Evolutionary conservation across 352 stramenopile genomes (phyloP).

Genomic region (Elongisporangium undulatum): DNA sequence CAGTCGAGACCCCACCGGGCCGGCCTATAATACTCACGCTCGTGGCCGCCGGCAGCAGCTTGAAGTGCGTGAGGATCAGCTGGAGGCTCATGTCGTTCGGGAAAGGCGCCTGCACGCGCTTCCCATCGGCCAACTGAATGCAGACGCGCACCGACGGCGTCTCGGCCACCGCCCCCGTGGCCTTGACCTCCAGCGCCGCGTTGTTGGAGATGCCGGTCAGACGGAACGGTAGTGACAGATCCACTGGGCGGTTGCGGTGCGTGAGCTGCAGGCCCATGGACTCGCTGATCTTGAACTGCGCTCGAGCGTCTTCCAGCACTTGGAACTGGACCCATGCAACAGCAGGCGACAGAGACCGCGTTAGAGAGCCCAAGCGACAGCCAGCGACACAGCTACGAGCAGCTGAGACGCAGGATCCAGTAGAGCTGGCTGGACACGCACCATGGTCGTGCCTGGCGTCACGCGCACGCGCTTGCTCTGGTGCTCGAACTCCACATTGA

Average conservation of each 20-base stretch:
- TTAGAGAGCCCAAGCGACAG: not conserved
- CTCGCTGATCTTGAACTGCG: constrained; percentile 45
- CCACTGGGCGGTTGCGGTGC: constrained; percentile 58
- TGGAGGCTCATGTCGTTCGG: constrained; percentile 46
- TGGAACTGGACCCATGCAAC: constrained; percentile 44
- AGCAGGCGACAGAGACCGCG: not conserved
- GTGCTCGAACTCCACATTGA: constrained; percentile 70
- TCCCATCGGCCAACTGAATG: constrained; percentile 70
- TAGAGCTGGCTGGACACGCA: constrained; percentile 11
- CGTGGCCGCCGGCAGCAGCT: constrained; percentile 38
- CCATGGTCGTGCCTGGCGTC: constrained; percentile 72
- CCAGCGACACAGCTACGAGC: not conserved
- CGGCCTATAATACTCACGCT: constrained; percentile 17
- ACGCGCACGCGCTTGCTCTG: constrained; percentile 74
- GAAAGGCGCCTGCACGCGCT: constrained; percentile 69
- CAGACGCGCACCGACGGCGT: constrained; percentile 73
- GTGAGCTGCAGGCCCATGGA: constrained; percentile 49
- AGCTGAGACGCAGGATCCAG: not conserved
- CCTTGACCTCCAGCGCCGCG: constrained; percentile 60
- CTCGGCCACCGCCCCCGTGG: constrained; percentile 13
- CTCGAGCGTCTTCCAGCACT: constrained; percentile 55
- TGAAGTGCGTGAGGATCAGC: constrained; percentile 49
- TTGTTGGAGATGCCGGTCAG: constrained; percentile 86
- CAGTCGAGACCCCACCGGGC: not conserved
- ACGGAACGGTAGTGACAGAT: constrained; percentile 81